A percentile compares a stretch with the other conserved stretches of the same genome.
Evolutionary conservation across 805 yeast genomes (phyloP).

Genomic region (Sugiyamaella boreocaroliniensis): DNA sequence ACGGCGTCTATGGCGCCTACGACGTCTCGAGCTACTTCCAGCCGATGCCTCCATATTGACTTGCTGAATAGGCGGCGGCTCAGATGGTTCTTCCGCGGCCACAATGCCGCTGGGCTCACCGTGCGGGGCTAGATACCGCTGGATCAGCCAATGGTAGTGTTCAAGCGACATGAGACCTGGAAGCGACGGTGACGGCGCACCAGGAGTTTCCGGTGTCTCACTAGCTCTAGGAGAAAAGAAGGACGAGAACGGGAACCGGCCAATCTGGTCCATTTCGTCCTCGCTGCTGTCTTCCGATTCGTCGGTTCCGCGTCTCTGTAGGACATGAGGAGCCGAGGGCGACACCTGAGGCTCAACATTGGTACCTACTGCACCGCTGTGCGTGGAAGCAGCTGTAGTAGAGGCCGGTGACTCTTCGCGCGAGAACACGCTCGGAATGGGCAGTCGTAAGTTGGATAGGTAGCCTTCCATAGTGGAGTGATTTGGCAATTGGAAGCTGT

Average conservation of each 20-base stretch:
- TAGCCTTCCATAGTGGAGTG: slow-evolving; percentile 3
- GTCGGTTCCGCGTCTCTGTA: no score
- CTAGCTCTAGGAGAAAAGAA: slow-evolving; percentile 2
- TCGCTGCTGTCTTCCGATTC: slow-evolving; percentile 33
- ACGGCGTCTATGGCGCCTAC: slow-evolving; percentile 1
- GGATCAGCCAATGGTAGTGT: slow-evolving; percentile 20
- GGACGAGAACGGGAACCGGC: slow-evolving; percentile 16
- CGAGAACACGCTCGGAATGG: slow-evolving; percentile 3
- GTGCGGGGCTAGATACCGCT: slow-evolving; percentile 23
- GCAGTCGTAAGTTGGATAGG: slow-evolving; percentile 1
- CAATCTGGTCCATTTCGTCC: slow-evolving; percentile 23
- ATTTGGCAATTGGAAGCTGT: neutral
- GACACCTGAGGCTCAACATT: no score
- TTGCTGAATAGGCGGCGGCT: slow-evolving; percentile 45
- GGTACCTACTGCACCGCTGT: no score
- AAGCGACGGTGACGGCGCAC: neutral
- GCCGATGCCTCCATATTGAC: slow-evolving; percentile 30
- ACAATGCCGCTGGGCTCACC: slow-evolving; percentile 54
- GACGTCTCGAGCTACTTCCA: neutral
- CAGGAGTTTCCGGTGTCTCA: neutral
- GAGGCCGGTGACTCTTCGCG: slow-evolving; percentile 16
- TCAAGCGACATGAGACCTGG: slow-evolving; percentile 18
- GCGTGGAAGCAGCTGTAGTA: neutral
- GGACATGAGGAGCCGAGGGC: no score
- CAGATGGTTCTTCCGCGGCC: slow-evolving; percentile 42